These are phyloP conservation scores for Bromus sterilis DNA, from an alignment of 176 grass and related monocot species.

Conservation along the genomic window DNA sequence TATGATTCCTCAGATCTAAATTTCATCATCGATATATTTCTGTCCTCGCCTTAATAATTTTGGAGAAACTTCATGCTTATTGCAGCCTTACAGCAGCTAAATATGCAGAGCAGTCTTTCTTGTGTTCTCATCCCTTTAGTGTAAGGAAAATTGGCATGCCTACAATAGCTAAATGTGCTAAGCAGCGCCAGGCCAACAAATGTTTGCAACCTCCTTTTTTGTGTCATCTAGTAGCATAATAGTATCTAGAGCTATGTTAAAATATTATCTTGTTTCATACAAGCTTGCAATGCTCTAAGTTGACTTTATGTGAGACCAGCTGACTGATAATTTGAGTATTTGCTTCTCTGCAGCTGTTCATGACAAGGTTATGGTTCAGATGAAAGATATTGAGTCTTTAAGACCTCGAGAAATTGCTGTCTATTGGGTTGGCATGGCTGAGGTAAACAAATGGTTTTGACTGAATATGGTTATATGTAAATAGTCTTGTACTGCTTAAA, in stretches of 20 bases:
- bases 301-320: conserved; percentile 3
- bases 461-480: neutral
- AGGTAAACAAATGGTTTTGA: conserved; percentile 45
- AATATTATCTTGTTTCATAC: neutral
- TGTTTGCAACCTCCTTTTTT: neutral
- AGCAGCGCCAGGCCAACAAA: neutral
- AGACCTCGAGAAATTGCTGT: conserved; percentile 53
- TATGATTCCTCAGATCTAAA: neutral
- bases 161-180: conserved; percentile 3
- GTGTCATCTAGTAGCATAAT: neutral
- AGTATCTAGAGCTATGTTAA: neutral
- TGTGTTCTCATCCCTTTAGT: neutral
- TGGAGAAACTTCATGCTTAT: neutral
- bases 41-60: neutral
- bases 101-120: neutral
- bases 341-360: conserved; percentile 52
- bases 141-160: neutral
- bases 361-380: conserved; percentile 53
- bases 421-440: conserved; percentile 90
- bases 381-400: conserved; percentile 65
- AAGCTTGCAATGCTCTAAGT: neutral
- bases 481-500: neutral
- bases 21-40: neutral
- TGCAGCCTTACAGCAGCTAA: neutral
- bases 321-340: conserved; percentile 12